Base-by-base conservation (phyloP, 2,329 filamentous ascomycete genomes). In the Davidsoniella eucalypti region DNA sequence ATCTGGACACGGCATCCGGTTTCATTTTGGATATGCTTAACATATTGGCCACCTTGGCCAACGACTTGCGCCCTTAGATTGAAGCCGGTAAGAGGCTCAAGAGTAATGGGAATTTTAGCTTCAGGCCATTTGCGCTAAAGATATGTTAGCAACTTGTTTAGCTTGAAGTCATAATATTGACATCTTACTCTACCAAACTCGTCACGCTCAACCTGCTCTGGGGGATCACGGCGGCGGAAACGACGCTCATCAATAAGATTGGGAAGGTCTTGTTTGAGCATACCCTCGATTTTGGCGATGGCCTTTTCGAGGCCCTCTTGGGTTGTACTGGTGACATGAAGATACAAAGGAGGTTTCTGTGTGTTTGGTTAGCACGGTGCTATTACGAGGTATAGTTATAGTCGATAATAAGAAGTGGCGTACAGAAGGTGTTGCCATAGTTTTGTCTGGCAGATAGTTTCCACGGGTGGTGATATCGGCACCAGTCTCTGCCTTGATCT, bases 401-500 rank as follows among this genome's bases (percentile, higher is more conserved):
- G 87, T 90, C 12, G 17, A 12, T 8, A 38, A 21, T 14, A 16
- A 17, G 6, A 16, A 17, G 6, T 46, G 12, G 72, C 84, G 71
- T 75, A 95, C 92, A 63, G 86, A 77, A 51, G 88, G 80, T 12
- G 88, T 95, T 33, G 92, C 87, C 87, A 98, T 92, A 70, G 76
- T 88, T 70, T 95, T 96, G 67, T 96, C 93, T 2, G 92, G 92
- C 60, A 92, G 93, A 64, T 96, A 98, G 63, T 81, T 90, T 68
- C 92, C 92, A 63, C 90, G 83, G 53, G 90, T 96, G 45, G 92
- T 98, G 73, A 98, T 87, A 88, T 98, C 92, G 76, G 92, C 90
- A 76, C 92, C 92, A 81, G 90, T 96, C 63, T 95, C 87, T 73
- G 95, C 90, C 82, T 94, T 94, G 63, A 98, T 98, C 92, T 98